These are phyloP conservation scores for Alternaria atra DNA, from an alignment of 2,329 filamentous ascomycete genomes.

Conservation along the genomic window DNA sequence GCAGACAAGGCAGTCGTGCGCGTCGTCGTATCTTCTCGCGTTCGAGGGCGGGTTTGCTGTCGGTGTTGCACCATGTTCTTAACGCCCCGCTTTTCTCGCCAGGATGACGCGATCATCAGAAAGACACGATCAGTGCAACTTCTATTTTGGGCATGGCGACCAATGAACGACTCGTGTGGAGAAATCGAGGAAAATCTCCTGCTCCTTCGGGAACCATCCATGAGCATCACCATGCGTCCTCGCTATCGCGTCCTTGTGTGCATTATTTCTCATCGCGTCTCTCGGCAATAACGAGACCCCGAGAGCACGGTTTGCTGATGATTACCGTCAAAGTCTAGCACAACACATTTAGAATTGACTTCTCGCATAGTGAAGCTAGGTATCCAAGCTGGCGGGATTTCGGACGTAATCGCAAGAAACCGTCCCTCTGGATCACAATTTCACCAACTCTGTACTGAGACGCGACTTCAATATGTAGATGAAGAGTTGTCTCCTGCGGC, in stretches of 20 bases:
- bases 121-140: constrained; percentile 13
- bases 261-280: neutral
- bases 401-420: constrained; percentile 18
- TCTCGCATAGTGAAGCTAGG: constrained; percentile 19
- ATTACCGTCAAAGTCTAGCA: constrained; percentile 4
- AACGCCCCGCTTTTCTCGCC: constrained; percentile 27
- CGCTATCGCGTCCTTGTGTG: neutral
- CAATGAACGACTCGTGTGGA: constrained; percentile 16
- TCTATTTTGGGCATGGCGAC: constrained; percentile 32
- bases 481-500: neutral
- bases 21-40: constrained; percentile 17
- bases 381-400: constrained; percentile 19
- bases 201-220: constrained; percentile 20
- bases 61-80: constrained; percentile 28
- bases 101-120: constrained; percentile 28
- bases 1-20: neutral
- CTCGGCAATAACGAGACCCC: constrained; percentile 1
- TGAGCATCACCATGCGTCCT: constrained; percentile 11
- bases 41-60: constrained; percentile 19
- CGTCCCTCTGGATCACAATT: constrained; percentile 9
- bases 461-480: constrained; percentile 1
- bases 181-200: constrained; percentile 21
- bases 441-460: neutral
- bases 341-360: constrained; percentile 18
- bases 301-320: neutral